Base-by-base conservation (phyloP, 1,284 basidiomycete genomes). In the Sporisorium reilianum region DNA sequence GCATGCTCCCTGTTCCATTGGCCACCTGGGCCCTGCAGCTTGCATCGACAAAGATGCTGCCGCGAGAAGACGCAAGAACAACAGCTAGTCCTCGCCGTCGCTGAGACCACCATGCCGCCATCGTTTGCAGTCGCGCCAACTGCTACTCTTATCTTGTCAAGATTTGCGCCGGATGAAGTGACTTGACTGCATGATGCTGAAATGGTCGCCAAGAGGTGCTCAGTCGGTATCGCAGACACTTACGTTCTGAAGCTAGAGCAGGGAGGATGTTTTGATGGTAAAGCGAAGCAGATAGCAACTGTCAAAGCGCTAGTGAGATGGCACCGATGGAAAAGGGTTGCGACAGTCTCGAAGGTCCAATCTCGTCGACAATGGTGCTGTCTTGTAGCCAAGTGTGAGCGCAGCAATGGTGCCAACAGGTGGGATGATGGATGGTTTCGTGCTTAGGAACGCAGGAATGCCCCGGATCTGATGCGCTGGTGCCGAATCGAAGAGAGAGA, bases 171-270 rank as follows among this genome's bases (percentile, higher is more conserved):
- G 3, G 8, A 11, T n/a, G 8, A 10, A n/a, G 18, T 20, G 28
- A n/a, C n/a, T 48, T 48, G 48, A 8, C 20, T 36, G 12, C 20
- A 22, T 20, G 2, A 22, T 50, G 7, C n/a, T 18, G 14, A 22
- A 12, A n/a, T 50, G 32, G 20, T 16, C 32, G 20, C 20, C 32
- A 14, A 34, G 14, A 20, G 8, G 5, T 11, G 26, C 5, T 14
- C 11, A 14, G 38, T 8, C 23, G 20, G 20, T 8, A 23, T 18
- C 16, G 25, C 6, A 26, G 18, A 26, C 25, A 53, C 51, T 53
- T 53, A 53, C 51, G n/a, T 42, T 53, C 38, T 53, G 38, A 52
- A 7, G 18, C 11, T 41, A 22, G n/a, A 32, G 40, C 26, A 26
- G 32, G 26, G 5, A 14, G 40, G 9, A 30, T 42, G 38, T 28